Conservation (phyloP, 768 basidiomycete genomes). For the Termitomyces sp. region DNA sequence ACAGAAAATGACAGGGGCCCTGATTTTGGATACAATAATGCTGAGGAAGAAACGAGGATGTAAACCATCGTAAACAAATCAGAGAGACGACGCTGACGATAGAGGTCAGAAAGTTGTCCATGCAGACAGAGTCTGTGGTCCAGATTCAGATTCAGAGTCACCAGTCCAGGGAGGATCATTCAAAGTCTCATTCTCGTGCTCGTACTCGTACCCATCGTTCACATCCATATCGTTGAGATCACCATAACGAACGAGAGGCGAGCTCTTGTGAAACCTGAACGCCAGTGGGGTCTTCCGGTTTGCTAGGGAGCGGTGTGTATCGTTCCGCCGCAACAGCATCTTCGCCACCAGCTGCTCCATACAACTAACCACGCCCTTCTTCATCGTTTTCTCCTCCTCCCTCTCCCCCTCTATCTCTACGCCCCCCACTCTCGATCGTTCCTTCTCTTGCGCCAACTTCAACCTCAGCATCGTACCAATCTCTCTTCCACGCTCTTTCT, state of each 20-base stretch:
- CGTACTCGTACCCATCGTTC: not conserved
- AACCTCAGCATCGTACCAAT: slow-evolving; percentile 49
- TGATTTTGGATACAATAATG: slow-evolving; percentile 3
- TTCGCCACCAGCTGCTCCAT: slow-evolving; percentile 34
- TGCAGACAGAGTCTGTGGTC: slow-evolving; percentile 3
- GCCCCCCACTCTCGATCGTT: not conserved
- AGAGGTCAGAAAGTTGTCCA: slow-evolving; percentile 1
- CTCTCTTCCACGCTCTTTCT: slow-evolving; percentile 52
- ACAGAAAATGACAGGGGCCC: not conserved
- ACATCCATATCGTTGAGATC: not conserved
- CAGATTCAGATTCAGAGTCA: not conserved
- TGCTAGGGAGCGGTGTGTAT: slow-evolving; percentile 13
- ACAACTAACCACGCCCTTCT: slow-evolving; percentile 16
- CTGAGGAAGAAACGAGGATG: not conserved
- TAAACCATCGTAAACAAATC: not conserved
- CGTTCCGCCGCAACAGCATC: slow-evolving; percentile 29
- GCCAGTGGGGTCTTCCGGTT: slow-evolving; percentile 13
- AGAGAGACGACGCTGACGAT: not conserved
- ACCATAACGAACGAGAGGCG: slow-evolving; percentile 3
- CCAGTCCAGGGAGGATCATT: not conserved
- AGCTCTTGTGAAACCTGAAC: slow-evolving; percentile 5
- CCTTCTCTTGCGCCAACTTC: slow-evolving; percentile 31
- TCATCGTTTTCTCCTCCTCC: not conserved
- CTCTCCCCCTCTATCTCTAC: not conserved
- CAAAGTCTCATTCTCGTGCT: not conserved